Percentiles rank a stretch among this genome's conserved stretches.
Evolutionary conservation across 148 eudicot species (phyloP).

Genomic region (Vaccinium darrowii): DNA sequence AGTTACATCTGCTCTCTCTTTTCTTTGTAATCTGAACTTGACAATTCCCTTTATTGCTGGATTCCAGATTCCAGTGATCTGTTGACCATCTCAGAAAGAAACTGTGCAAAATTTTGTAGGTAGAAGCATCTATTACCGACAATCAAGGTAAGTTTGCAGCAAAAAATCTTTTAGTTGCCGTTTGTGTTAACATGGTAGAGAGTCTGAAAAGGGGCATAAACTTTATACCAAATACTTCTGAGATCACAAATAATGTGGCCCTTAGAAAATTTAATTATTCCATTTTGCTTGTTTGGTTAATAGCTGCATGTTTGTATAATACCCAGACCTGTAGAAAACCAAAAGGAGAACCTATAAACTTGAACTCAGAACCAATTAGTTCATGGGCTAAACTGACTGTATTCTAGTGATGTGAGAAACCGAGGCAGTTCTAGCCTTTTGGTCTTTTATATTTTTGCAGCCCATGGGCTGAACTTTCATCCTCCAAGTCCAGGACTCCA

Average conservation of each 20-base stretch:
- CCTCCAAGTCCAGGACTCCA: background rate
- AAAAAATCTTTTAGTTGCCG: background rate
- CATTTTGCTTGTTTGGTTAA: background rate
- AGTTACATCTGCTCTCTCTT: background rate
- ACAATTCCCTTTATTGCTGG: background rate
- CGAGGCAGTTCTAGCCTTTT: background rate
- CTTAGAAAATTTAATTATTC: background rate
- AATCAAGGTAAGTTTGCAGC: background rate
- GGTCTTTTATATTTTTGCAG: background rate
- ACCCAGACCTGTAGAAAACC: background rate
- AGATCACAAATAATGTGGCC: background rate
- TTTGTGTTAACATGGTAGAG: too few relatives aligned
- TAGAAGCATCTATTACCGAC: background rate
- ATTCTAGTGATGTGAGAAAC: background rate
- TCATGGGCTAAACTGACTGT: too few relatives aligned
- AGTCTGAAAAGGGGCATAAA: background rate
- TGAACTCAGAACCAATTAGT: too few relatives aligned
- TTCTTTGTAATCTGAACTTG: too few relatives aligned
- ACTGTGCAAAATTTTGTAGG: background rate
- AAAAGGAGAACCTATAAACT: background rate
- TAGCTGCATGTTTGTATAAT: background rate
- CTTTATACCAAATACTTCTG: background rate
- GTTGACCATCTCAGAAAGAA: background rate
- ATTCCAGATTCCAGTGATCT: slow-evolving; percentile 4
- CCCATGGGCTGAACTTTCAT: background rate